Evolutionary conservation across 148 eudicot species (phyloP).

Genomic region (Rhododendron griersonianum): DNA sequence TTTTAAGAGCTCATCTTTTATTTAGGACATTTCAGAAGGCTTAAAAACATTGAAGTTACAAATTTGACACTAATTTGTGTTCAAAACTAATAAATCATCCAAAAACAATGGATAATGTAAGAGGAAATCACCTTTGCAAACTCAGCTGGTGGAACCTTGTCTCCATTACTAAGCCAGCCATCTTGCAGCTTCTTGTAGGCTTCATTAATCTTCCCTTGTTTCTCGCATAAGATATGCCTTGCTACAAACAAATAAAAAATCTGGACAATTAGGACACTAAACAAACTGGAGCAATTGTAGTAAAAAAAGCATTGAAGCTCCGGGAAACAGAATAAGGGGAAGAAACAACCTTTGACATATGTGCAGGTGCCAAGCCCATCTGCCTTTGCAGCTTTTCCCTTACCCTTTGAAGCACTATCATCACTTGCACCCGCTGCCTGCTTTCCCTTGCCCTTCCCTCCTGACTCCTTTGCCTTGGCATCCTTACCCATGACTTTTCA

Average conservation of each 20-base stretch:
- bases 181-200: slow-evolving; percentile 95
- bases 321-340: neutral
- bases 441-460: slow-evolving; percentile 92
- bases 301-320: neutral
- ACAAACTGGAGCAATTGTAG: neutral
- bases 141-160: slow-evolving; percentile 98
- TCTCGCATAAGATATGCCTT: slow-evolving; percentile 91
- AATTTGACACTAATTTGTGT: neutral
- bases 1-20: neutral
- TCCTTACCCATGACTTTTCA: slow-evolving; percentile 68
- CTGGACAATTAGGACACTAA: neutral
- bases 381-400: slow-evolving; percentile 72
- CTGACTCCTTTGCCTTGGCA: slow-evolving; percentile 56
- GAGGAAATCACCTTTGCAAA: slow-evolving; percentile 70
- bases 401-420: slow-evolving; percentile 71
- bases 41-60: neutral
- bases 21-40: neutral
- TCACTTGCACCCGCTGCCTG: slow-evolving; percentile 68
- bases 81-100: neutral
- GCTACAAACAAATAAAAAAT: slow-evolving; percentile 37
- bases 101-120: neutral
- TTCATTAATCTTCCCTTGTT: slow-evolving; percentile 96
- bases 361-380: slow-evolving; percentile 98
- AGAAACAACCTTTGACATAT: slow-evolving; percentile 79
- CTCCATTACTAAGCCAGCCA: slow-evolving; percentile 90